Conservation (phyloP, 192 early-diverging fungal genomes). For the Rhizophagus sp. region DNA sequence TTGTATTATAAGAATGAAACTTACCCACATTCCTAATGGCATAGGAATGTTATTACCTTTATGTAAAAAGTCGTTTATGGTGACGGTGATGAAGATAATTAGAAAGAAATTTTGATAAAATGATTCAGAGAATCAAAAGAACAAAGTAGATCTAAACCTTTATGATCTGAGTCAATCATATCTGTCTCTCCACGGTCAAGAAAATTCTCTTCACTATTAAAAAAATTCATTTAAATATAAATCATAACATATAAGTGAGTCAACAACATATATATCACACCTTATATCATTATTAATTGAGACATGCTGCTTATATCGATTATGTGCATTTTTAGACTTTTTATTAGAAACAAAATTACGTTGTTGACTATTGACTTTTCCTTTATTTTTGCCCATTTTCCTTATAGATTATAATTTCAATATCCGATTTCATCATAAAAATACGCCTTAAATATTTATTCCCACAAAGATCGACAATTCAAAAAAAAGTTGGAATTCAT, state of each 20-base stretch:
- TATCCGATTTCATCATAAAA: too few species aligned
- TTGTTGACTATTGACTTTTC: neutral
- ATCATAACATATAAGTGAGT: too few species aligned
- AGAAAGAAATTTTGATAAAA: neutral
- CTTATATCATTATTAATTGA: neutral
- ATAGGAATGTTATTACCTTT: conserved; percentile 50
- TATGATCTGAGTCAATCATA: neutral
- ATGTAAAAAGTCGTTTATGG: neutral
- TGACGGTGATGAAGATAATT: neutral
- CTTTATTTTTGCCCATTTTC: neutral
- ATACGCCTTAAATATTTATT: too few species aligned
- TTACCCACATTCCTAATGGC: conserved; percentile 76
- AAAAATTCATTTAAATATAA: too few species aligned
- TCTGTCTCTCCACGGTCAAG: neutral
- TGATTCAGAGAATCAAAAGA: too few species aligned
- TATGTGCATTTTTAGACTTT: neutral
- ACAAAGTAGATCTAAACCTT: neutral
- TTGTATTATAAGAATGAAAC: neutral
- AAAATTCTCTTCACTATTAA: neutral
- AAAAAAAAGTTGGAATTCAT: too few species aligned
- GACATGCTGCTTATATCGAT: neutral
- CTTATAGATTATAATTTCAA: too few species aligned
- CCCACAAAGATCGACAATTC: too few species aligned
- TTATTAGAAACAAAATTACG: neutral
- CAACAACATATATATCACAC: too few species aligned